Evolutionary conservation across 768 basidiomycete species (phyloP).

Genomic region (Boletellus emodensis): DNA sequence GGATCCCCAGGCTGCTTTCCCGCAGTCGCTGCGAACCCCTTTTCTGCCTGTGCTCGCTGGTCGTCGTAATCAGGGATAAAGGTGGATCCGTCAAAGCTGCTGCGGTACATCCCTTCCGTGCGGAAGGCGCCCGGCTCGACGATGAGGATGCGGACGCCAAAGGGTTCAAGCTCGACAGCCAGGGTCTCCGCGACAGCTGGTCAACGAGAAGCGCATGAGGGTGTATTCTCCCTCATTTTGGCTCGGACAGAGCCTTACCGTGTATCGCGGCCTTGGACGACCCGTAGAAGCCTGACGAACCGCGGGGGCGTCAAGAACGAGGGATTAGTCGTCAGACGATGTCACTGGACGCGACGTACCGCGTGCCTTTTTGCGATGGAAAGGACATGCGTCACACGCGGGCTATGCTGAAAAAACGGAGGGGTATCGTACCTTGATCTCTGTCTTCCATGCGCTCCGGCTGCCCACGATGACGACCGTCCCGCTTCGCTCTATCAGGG

Average conservation of each 20-base stretch:
- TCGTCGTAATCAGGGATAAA: constrained; percentile 49
- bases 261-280: constrained; percentile 61
- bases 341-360: constrained; percentile 18
- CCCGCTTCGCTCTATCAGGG: constrained; percentile 32
- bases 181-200: constrained; percentile 56
- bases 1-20: constrained; percentile 55
- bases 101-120: constrained; percentile 51
- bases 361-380: constrained; percentile 6
- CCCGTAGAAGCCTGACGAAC: constrained; percentile 39
- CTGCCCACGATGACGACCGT: constrained; percentile 53
- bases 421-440: constrained; percentile 29
- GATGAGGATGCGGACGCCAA: constrained; percentile 53
- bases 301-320: background rate
- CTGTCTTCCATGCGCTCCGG: constrained; percentile 49
- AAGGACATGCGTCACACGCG: background rate
- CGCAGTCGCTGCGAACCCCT: constrained; percentile 33
- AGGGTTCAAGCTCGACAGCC: constrained; percentile 48
- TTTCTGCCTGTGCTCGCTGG: constrained; percentile 32
- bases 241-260: constrained; percentile 30
- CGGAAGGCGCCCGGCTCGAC: constrained; percentile 60
- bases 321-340: too few relatives aligned
- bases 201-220: background rate
- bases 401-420: background rate
- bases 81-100: constrained; percentile 35
- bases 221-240: background rate